Percentiles rank a stretch among this genome's conserved stretches.
Evolutionary conservation across 73 alveolate genomes (phyloP).

Genomic region (Uronychia binucleata): DNA sequence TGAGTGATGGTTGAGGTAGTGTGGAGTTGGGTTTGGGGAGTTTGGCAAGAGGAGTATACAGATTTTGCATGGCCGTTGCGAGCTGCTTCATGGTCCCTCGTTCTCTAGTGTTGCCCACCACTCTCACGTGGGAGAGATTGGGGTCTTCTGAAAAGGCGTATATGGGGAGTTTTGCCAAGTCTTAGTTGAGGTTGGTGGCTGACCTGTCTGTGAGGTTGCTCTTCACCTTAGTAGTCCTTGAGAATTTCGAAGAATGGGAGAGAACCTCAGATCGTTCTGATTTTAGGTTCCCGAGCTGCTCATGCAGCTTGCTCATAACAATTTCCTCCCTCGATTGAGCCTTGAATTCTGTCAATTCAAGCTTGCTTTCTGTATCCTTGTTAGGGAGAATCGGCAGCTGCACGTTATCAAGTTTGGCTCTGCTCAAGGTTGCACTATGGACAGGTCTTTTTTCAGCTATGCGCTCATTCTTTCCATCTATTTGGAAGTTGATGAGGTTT

Average conservation of each 20-base stretch:
- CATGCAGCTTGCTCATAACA: neutral
- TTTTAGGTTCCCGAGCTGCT: neutral
- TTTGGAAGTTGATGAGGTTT: neutral
- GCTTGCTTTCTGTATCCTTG: neutral
- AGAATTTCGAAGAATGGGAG: too few relatives aligned
- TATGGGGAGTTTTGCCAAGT: too few relatives aligned
- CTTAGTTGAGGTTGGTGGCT: too few relatives aligned
- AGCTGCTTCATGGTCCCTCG: neutral
- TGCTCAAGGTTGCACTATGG: neutral
- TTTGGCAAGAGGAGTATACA: neutral
- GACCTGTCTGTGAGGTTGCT: too few relatives aligned
- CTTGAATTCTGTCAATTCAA: neutral
- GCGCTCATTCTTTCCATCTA: neutral
- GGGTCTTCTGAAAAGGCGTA: neutral
- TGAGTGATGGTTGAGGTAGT: too few relatives aligned
- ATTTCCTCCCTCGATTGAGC: neutral
- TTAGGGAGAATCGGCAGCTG: neutral
- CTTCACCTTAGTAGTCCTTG: too few relatives aligned
- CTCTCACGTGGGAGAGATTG: neutral
- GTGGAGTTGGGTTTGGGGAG: too few relatives aligned
- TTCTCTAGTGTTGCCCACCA: neutral
- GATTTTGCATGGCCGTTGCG: neutral
- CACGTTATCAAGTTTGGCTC: too few relatives aligned
- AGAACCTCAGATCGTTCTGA: too few relatives aligned
- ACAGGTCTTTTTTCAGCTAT: neutral